A percentile compares a stretch with the other conserved stretches of the same genome.
Evolutionary conservation across 2,329 filamentous ascomycete species (phyloP).

Genomic region (Botryotinia calthae): DNA sequence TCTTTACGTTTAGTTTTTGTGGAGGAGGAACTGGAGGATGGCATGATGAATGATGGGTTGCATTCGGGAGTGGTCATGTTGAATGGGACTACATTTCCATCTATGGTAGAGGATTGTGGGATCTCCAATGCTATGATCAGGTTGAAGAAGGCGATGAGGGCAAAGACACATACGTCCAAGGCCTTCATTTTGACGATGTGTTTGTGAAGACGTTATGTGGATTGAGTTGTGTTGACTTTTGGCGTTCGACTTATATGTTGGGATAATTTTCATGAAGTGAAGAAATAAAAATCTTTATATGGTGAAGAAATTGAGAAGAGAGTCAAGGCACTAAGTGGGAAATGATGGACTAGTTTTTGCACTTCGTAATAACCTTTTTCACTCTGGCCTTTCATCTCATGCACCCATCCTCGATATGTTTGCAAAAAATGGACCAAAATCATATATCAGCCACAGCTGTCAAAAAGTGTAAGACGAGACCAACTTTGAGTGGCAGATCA

Average conservation of each 20-base stretch:
- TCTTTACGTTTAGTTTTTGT: neutral
- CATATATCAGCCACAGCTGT: neutral
- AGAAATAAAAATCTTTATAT: neutral
- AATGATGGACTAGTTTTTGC: neutral
- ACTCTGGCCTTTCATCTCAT: neutral
- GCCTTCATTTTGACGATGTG: neutral
- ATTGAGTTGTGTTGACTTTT: neutral
- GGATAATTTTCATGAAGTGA: neutral
- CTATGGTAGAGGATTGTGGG: neutral
- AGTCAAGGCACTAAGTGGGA: neutral
- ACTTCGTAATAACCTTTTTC: neutral
- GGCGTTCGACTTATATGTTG: neutral
- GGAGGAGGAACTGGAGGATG: neutral
- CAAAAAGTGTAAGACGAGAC: neutral
- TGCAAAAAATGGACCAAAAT: neutral
- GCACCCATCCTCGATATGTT: neutral
- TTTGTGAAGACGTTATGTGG: neutral
- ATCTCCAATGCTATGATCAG: neutral
- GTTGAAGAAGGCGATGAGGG: neutral
- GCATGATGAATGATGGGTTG: neutral
- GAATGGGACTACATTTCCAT: neutral
- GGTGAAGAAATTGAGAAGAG: neutral
- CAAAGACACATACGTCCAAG: neutral
- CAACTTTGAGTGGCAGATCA: neutral
- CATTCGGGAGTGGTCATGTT: neutral